Evolutionary conservation across 2,329 filamentous ascomycete genomes (phyloP).

Genomic region (Cladophialophora exuberans): DNA sequence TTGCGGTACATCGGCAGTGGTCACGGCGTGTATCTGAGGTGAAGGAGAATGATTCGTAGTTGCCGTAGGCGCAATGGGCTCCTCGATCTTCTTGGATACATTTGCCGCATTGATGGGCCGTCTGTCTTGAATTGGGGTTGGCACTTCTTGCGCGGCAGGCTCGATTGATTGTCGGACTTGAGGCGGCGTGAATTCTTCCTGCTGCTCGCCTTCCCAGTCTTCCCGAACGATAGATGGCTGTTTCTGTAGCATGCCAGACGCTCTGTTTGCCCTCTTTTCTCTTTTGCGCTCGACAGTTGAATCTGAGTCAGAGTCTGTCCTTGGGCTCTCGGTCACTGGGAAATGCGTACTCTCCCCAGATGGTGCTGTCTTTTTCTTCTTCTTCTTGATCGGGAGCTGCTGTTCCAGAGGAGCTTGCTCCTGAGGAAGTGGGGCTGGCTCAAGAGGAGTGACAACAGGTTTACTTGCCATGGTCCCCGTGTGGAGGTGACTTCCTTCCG

Average conservation of each 20-base stretch:
- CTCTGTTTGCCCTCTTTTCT: constrained; percentile 32
- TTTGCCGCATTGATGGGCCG: constrained; percentile 30
- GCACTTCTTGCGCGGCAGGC: background rate
- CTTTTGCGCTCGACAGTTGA: constrained; percentile 34
- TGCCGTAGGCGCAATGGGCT: constrained; percentile 12
- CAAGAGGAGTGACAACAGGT: constrained; percentile 37
- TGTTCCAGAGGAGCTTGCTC: background rate
- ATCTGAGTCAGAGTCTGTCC: constrained; percentile 36
- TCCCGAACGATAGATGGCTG: constrained; percentile 47
- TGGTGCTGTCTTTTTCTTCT: constrained; percentile 29
- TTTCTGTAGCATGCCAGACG: constrained; percentile 38
- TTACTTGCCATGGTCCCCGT: constrained; percentile 32
- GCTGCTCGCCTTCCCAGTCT: constrained; percentile 45
- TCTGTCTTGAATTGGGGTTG: constrained; percentile 10
- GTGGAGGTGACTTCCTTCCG: constrained; percentile 37
- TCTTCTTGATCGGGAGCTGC: constrained; percentile 31
- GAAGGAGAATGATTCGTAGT: constrained; percentile 9
- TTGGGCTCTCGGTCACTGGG: constrained; percentile 20
- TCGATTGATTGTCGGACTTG: background rate
- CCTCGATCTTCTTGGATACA: constrained; percentile 33
- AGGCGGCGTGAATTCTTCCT: constrained; percentile 30
- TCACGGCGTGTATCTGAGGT: constrained; percentile 1
- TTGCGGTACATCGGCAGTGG: constrained; percentile 2
- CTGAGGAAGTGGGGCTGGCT: constrained; percentile 33
- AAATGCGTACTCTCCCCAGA: constrained; percentile 20